These are phyloP conservation scores for Aspergillus tamarii DNA, from an alignment of 2,329 filamentous ascomycete species.

Conservation along the genomic window DNA sequence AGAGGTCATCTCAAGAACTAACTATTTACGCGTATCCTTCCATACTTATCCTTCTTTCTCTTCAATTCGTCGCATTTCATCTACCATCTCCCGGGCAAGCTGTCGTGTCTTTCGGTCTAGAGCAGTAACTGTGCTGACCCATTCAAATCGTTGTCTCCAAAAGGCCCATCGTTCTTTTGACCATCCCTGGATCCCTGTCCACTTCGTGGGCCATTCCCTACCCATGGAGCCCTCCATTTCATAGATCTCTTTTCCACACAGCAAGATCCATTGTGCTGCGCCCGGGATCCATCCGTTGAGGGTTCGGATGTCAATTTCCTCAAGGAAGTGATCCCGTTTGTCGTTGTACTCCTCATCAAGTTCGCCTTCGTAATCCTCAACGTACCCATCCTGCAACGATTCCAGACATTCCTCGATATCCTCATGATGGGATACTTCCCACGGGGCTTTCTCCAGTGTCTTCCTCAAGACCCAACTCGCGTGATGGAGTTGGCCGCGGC, in stretches of 20 bases:
- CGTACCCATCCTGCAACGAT: not conserved
- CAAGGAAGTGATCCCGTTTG: not conserved
- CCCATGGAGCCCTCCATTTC: too few relatives aligned
- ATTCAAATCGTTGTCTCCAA: not conserved
- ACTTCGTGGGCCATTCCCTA: too few relatives aligned
- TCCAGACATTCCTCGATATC: not conserved
- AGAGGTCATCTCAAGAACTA: too few relatives aligned
- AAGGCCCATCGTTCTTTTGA: not conserved
- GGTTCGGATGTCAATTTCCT: not conserved
- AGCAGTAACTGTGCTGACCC: not conserved
- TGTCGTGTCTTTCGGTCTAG: not conserved
- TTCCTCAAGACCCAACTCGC: not conserved
- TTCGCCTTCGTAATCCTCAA: not conserved
- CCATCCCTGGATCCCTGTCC: not conserved
- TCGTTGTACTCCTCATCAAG: not conserved
- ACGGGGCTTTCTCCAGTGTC: not conserved
- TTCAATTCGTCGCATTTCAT: not conserved
- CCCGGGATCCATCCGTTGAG: not conserved
- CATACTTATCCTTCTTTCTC: too few relatives aligned
- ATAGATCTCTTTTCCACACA: not conserved
- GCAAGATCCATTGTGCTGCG: not conserved
- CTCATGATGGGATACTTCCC: not conserved
- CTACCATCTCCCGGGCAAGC: not conserved
- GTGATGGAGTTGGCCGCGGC: not conserved
- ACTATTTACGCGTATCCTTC: too few relatives aligned